phyloP scores from a whole-genome alignment of 768 basidiomycete species.

The Hypholoma fasciculare region DNA sequence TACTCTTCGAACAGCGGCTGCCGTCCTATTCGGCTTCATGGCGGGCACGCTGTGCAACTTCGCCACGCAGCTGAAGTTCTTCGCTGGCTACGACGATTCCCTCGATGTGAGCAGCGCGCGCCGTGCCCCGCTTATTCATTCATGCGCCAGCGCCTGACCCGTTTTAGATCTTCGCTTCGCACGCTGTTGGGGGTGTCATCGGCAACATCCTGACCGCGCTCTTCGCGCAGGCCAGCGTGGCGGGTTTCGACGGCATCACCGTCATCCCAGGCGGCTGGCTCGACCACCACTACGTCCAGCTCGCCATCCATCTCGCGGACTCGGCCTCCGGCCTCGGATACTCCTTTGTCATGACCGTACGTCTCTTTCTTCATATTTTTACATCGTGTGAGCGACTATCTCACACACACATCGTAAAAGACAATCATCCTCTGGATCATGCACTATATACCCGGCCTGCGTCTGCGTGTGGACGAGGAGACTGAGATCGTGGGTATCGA shows the following conservation, averaged over 20 bases:
- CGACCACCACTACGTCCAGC: slow-evolving; percentile 77
- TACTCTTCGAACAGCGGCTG: slow-evolving; percentile 52
- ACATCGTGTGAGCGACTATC: background rate
- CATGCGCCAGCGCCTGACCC: too few species aligned
- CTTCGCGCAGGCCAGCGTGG: slow-evolving; percentile 81
- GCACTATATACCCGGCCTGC: slow-evolving; percentile 73
- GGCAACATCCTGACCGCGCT: slow-evolving; percentile 86
- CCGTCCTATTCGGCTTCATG: slow-evolving; percentile 84
- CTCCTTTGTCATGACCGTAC: slow-evolving; percentile 76
- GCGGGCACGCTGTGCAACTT: slow-evolving; percentile 90
- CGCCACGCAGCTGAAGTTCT: slow-evolving; percentile 91
- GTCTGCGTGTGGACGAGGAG: slow-evolving; percentile 60
- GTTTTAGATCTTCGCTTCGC: slow-evolving; percentile 86
- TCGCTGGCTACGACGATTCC: slow-evolving; percentile 75
- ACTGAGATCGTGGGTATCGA: slow-evolving; percentile 83
- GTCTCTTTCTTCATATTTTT: slow-evolving; percentile 17
- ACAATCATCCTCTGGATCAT: slow-evolving; percentile 77
- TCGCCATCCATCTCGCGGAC: slow-evolving; percentile 84
- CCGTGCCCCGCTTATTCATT: background rate
- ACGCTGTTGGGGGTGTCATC: slow-evolving; percentile 75
- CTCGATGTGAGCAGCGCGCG: slow-evolving; percentile 58
- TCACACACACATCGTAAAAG: slow-evolving; percentile 23
- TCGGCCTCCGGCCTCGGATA: slow-evolving; percentile 66
- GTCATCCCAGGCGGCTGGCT: slow-evolving; percentile 86
- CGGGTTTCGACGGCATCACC: slow-evolving; percentile 74